These are phyloP conservation scores for Epichloe sibirici DNA, from an alignment of 2,329 filamentous ascomycete genomes.

Conservation along the genomic window DNA sequence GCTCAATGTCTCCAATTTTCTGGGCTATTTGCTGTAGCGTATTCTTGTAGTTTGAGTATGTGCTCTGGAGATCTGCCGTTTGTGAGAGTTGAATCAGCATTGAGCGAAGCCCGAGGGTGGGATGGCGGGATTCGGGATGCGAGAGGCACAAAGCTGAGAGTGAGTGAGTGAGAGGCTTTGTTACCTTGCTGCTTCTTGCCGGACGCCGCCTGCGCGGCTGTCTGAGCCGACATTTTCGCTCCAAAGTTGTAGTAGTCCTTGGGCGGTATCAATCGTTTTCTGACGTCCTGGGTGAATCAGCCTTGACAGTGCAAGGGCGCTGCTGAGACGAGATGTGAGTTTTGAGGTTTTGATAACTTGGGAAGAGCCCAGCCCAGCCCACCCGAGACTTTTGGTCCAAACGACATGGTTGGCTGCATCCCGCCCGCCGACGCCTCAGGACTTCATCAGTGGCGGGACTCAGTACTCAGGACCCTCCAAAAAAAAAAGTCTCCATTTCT, in stretches of 20 bases:
- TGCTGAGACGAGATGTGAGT: neutral
- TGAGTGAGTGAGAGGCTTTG: no score
- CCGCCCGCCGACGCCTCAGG: neutral
- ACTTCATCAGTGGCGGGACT: no score
- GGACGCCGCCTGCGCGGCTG: constrained; percentile 29
- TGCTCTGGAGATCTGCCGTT: constrained; percentile 58
- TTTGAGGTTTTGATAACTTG: neutral
- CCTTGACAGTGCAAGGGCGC: neutral
- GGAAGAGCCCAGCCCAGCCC: neutral
- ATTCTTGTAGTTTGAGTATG: constrained; percentile 68
- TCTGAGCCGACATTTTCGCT: constrained; percentile 8
- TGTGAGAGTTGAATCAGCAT: neutral
- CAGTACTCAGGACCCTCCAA: neutral
- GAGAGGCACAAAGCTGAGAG: no score
- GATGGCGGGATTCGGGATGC: neutral
- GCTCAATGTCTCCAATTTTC: constrained; percentile 95
- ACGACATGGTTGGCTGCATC: neutral
- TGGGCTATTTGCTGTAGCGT: constrained; percentile 82
- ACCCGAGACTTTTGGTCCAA: neutral
- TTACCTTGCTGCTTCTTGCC: constrained; percentile 66
- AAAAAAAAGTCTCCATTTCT: neutral
- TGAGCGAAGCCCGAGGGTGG: neutral
- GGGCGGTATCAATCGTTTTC: neutral
- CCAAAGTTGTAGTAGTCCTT: neutral
- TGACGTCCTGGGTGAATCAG: neutral